Evolutionary conservation across 2,329 filamentous ascomycete genomes (phyloP).

Genomic region (Nemania diffusa): DNA sequence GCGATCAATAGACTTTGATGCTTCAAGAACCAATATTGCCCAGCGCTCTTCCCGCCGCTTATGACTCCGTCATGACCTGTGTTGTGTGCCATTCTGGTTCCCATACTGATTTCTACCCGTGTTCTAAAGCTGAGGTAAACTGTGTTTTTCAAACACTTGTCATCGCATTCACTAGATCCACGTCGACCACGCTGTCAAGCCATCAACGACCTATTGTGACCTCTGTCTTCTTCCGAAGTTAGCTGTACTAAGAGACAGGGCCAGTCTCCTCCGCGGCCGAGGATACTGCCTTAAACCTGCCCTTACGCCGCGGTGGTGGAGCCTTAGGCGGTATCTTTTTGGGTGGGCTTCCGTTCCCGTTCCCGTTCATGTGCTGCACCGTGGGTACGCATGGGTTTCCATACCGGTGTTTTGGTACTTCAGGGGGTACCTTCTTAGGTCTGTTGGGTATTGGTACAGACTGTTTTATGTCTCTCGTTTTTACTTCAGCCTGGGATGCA

Average conservation of each 20-base stretch:
- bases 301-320: constrained; percentile 56
- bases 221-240: neutral
- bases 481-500: constrained; percentile 12
- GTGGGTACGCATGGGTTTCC: constrained; percentile 55
- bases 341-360: constrained; percentile 1
- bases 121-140: neutral
- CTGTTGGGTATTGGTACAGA: constrained; percentile 39
- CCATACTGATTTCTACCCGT: neutral
- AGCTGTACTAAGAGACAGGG: constrained; percentile 8
- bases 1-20: constrained; percentile 30
- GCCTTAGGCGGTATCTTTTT: constrained; percentile 51
- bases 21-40: constrained; percentile 8
- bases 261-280: constrained; percentile 38
- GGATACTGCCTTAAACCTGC: constrained; percentile 51
- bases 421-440: constrained; percentile 62
- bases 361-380: constrained; percentile 10
- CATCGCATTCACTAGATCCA: neutral
- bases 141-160: neutral
- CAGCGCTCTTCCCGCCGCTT: neutral
- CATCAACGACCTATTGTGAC: neutral
- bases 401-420: constrained; percentile 67
- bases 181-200: neutral
- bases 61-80: neutral
- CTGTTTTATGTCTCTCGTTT: constrained; percentile 1
- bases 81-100: constrained; percentile 7